Evolutionary conservation across 345 rosid genomes (phyloP).

Genomic region (Ceriops zippeliana): DNA sequence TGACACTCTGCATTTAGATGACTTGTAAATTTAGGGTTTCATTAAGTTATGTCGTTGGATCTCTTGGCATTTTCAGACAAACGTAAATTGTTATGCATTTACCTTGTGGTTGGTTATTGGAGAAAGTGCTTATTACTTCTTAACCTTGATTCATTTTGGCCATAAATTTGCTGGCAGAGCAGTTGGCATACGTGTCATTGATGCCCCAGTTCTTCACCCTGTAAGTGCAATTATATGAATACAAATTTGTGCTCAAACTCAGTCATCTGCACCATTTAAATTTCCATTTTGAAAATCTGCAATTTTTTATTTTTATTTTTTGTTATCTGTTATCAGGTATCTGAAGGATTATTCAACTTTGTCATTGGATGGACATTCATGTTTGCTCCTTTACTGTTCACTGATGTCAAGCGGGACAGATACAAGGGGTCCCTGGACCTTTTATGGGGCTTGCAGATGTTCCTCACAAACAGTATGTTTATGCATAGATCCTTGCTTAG

Average conservation of each 20-base stretch:
- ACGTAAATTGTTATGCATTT: background rate
- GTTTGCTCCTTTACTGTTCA: slow-evolving; percentile 92
- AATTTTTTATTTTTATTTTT: background rate
- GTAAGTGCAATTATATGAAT: slow-evolving; percentile 37
- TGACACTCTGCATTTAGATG: too few relatives aligned
- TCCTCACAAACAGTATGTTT: slow-evolving; percentile 81
- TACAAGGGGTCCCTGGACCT: slow-evolving; percentile 70
- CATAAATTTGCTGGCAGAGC: slow-evolving; percentile 51
- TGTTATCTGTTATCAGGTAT: slow-evolving; percentile 39
- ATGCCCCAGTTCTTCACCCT: slow-evolving; percentile 87
- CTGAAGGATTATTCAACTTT: slow-evolving; percentile 95
- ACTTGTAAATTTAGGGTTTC: too few relatives aligned
- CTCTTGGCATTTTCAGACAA: too few relatives aligned
- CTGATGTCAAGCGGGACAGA: slow-evolving; percentile 73
- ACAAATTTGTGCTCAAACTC: background rate
- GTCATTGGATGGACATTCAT: slow-evolving; percentile 94
- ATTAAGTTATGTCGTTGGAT: too few relatives aligned
- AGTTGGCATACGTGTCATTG: slow-evolving; percentile 64
- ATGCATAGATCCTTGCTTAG: slow-evolving; percentile 15
- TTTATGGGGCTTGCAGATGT: slow-evolving; percentile 90
- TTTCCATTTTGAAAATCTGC: background rate
- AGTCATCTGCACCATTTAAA: background rate
- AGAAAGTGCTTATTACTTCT: background rate
- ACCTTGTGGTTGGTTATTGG: background rate
- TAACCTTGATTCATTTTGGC: slow-evolving; percentile 18